Base-by-base conservation (phyloP, 2,329 filamentous ascomycete species). In the Trichoderma sp. region DNA sequence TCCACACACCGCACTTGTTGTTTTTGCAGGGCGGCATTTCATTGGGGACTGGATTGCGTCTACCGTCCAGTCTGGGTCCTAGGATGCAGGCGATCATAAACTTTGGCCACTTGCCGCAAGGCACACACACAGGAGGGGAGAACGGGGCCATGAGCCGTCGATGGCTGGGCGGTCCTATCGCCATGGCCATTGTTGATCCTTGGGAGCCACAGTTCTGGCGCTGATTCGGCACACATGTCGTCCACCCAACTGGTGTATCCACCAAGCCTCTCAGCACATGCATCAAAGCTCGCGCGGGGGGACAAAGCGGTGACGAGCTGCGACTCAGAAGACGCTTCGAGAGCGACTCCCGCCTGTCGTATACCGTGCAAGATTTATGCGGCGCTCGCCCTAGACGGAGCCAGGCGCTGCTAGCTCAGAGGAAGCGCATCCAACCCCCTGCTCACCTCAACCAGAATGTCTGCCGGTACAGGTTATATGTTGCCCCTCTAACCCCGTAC, bases 41-140 rank as follows among this genome's bases (percentile, higher is more conserved):
- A 70, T 70, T 67, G 62, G 68, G 29, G 35, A 24, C 52, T 70
- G 37, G 35, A 24, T 40, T 70, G 62, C 68, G 62, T 31, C 62
- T 58, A 60, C 62, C 55, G 62, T 70, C 68, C 64, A 55, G 35
- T 66, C 63, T 70, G 68, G 68, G 68, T 40, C 68, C 56, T 55
- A 57, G 11, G 61, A 67, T 62, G 68, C 68, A 70, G 63, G 68
- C 63, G 57, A 66, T 70, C 68, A 62, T 61, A 67, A 67, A 59
- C 57, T 68, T 57, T 70, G 68, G 64, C 68, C 55, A 67, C 63
- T 49, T 65, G 62, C 63, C 62, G 68, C 68, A 69, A 69, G 68
- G 68, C 68, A 69, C 68, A 69, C 68, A 60, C 68, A 60, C 68
- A 69, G 68, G 43, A 69, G 58, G 58, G 63, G 63, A 59, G 55